Conservation (phyloP, 257 asterid species). For the Lithospermum erythrorhizon region DNA sequence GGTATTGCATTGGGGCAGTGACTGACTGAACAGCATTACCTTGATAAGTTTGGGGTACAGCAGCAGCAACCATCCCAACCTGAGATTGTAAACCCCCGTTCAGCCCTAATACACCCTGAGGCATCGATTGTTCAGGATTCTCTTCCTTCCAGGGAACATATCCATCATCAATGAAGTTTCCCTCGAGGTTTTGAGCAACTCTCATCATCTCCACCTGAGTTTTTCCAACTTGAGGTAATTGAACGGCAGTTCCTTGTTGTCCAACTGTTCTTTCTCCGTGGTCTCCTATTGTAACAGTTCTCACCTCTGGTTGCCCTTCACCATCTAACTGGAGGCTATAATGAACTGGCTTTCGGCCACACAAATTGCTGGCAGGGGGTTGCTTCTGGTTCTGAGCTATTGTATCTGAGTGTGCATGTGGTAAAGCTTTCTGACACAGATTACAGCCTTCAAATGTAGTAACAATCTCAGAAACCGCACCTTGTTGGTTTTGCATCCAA, state of each 20-base stretch:
- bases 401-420: slow-evolving; percentile 96
- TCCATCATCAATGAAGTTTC: slow-evolving; percentile 30
- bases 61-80: slow-evolving; percentile 25
- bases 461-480: slow-evolving; percentile 25
- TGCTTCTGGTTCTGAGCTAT: slow-evolving; percentile 48
- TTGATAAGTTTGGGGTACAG: slow-evolving; percentile 36
- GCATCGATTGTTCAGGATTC: slow-evolving; percentile 41
- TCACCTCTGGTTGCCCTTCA: slow-evolving; percentile 36
- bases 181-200: slow-evolving; percentile 29
- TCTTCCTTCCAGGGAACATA: slow-evolving; percentile 25
- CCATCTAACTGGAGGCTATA: slow-evolving; percentile 57
- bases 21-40: slow-evolving; percentile 34
- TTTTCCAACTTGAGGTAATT: slow-evolving; percentile 26
- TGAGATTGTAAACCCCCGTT: slow-evolving; percentile 45
- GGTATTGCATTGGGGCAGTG: slow-evolving; percentile 42
- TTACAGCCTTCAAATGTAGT: slow-evolving; percentile 49
- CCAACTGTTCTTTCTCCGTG: slow-evolving; percentile 30
- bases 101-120: slow-evolving; percentile 37
- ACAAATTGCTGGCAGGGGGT: slow-evolving; percentile 31
- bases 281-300: slow-evolving; percentile 30
- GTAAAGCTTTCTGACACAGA: slow-evolving; percentile 87
- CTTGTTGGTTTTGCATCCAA: slow-evolving; percentile 15
- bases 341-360: slow-evolving; percentile 40
- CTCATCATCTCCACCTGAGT: slow-evolving; percentile 27
- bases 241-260: slow-evolving; percentile 26